Conservation (phyloP, 345 rosid species). For the Mallotus nudiflorus region DNA sequence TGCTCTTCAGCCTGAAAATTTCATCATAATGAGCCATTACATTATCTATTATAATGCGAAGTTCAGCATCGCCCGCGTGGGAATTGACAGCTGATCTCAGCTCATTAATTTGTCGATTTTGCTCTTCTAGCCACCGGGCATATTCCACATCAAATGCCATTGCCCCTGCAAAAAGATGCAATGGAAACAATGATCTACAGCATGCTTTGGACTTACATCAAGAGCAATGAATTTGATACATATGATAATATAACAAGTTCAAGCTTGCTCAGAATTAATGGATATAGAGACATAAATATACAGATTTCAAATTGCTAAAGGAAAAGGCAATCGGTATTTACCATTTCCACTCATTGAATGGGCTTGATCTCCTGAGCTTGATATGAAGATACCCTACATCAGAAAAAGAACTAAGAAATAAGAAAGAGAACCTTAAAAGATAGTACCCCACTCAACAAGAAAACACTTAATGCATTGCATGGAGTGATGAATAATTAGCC, state of each 20-base stretch:
- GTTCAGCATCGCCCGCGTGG: conserved; percentile 95
- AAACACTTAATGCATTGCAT: not conserved
- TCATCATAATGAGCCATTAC: conserved; percentile 90
- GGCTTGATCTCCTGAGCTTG: conserved; percentile 94
- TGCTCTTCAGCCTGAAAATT: conserved; percentile 88
- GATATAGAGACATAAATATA: not conserved
- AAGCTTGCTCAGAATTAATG: not conserved
- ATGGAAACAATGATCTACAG: not conserved
- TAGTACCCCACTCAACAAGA: not conserved
- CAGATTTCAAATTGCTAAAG: too few species aligned
- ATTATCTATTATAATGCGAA: conserved; percentile 80
- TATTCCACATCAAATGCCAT: conserved; percentile 96
- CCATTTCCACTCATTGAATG: conserved; percentile 97
- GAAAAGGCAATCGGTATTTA: conserved; percentile 28
- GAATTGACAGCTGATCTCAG: conserved; percentile 90
- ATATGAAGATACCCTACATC: conserved; percentile 83
- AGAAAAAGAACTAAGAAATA: conserved; percentile 11
- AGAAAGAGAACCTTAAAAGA: conserved; percentile 1
- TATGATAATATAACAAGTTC: not conserved
- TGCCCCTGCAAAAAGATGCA: conserved; percentile 62
- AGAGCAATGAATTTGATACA: not conserved
- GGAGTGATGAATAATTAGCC: conserved; percentile 16
- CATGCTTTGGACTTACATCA: not conserved
- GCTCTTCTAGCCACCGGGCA: conserved; percentile 93
- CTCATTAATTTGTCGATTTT: conserved; percentile 79